phyloP scores from a whole-genome alignment of 352 stramenopile species.

The Elongisporangium undulatum region DNA sequence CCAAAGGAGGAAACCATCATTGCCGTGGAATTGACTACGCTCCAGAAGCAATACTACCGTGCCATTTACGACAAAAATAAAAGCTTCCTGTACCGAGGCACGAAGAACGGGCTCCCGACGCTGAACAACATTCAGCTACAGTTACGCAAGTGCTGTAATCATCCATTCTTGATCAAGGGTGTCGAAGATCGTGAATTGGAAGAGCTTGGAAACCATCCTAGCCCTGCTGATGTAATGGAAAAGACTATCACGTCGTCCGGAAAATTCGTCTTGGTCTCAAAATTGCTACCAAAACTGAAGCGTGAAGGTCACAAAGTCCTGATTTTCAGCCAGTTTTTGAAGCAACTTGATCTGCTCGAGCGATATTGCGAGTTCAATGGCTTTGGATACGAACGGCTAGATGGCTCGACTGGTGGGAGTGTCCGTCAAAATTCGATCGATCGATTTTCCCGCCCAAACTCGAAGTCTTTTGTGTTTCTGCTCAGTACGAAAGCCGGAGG shows the following conservation, averaged over 20 bases:
- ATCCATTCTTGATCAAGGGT: slow-evolving; percentile 98
- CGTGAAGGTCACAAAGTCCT: slow-evolving; percentile 92
- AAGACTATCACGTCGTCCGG: slow-evolving; percentile 83
- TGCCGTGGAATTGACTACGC: slow-evolving; percentile 95
- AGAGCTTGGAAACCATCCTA: slow-evolving; percentile 54
- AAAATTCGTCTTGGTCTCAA: slow-evolving; percentile 90
- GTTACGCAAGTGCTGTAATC: slow-evolving; percentile 99
- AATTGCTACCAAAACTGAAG: slow-evolving; percentile 89
- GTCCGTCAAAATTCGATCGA: slow-evolving; percentile 94
- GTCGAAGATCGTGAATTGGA: slow-evolving; percentile 83
- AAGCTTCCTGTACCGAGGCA: slow-evolving; percentile 91
- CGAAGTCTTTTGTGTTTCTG: slow-evolving; percentile 98
- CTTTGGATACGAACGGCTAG: slow-evolving; percentile 88
- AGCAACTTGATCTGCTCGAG: slow-evolving; percentile 92
- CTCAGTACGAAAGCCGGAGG: slow-evolving; percentile 98
- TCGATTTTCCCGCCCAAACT: slow-evolving; percentile 93
- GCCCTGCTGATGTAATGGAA: slow-evolving; percentile 59
- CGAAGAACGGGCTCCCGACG: slow-evolving; percentile 80
- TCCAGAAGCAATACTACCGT: slow-evolving; percentile 99
- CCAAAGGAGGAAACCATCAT: slow-evolving; percentile 97
- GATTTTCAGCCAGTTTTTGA: slow-evolving; percentile 95
- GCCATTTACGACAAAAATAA: slow-evolving; percentile 99
- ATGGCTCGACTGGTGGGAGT: slow-evolving; percentile 88
- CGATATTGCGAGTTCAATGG: slow-evolving; percentile 90
- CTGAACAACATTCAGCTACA: slow-evolving; percentile 99